Base-by-base conservation (phyloP, 2,329 filamentous ascomycete genomes). In the Cladosporium phlei region DNA sequence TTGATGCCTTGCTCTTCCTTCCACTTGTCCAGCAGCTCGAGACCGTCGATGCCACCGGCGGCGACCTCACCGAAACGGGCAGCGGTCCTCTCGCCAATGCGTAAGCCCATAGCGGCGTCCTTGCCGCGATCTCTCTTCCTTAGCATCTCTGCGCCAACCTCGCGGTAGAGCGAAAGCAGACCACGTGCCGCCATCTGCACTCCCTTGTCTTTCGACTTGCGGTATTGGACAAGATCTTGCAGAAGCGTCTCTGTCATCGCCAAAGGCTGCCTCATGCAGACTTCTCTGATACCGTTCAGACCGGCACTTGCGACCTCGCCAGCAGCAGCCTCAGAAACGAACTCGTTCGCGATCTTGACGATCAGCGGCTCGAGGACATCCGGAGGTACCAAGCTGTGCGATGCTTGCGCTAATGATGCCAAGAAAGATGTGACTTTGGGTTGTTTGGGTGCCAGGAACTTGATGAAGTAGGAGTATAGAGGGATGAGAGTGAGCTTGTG, bases 161-260 rank as follows among this genome's bases (percentile, higher is more conserved):
- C 90, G 56, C 93, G 78, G 72, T 95, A 98, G 5, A 98, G 75
- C 19, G 88, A 88, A 32, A 98, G 74, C 5, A 98, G 73, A 53
- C 93, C 91, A 66, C 93, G 91, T 11, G 91, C 89, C 6, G 93
- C 93, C 93, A 98, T 97, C 79, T 95, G 90, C n/a, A 93, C 87
- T 50, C 91, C 90, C 73, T 97, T 98, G 63, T 98, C 93, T 65
- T 98, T 98, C 63, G 88, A 95, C 74, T 94, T 95, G 51, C 88
- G 81, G 69, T 98, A 97, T 73, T 93, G 86, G 8, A 97, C 89
- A 43, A 98, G 71, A 73, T 98, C 93, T 66, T 98, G 91, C 22
- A 98, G 71, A n/a, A 98, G 71, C 0, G 90, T 95, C 55, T 97
- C 90, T 42, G 82, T 89, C 86, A 98, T 97, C 5, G 90, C 90